Conservation (phyloP, 2,329 filamentous ascomycete genomes). For the Cladosporium sp. region DNA sequence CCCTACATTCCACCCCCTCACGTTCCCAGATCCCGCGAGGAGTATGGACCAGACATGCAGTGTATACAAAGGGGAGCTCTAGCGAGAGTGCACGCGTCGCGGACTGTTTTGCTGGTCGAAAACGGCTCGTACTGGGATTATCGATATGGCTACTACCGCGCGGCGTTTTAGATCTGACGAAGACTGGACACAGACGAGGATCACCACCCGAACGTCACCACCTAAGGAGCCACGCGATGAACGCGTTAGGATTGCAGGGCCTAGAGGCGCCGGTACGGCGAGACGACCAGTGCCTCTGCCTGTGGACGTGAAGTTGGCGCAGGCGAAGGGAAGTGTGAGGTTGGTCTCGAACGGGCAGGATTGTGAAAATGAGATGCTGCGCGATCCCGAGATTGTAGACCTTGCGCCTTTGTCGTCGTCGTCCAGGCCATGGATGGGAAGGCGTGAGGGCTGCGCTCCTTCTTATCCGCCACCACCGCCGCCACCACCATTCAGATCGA, state of each 20-base stretch:
- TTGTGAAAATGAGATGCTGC: constrained; percentile 10
- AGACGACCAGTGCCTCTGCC: neutral
- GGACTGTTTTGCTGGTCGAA: neutral
- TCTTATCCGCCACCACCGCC: neutral
- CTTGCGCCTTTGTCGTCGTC: constrained; percentile 1
- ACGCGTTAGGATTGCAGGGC: constrained; percentile 11
- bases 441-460: neutral
- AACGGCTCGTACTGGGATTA: neutral
- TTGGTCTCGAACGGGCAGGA: neutral
- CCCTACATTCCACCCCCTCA: constrained; percentile 9
- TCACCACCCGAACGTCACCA: constrained; percentile 9
- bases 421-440: constrained; percentile 16
- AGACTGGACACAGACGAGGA: constrained; percentile 18
- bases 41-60: neutral
- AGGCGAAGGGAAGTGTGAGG: neutral
- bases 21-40: neutral
- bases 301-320: neutral
- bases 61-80: neutral
- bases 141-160: neutral
- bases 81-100: neutral
- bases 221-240: constrained; percentile 17
- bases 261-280: neutral
- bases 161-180: constrained; percentile 13
- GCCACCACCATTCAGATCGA: neutral
- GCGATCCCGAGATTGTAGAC: constrained; percentile 26